These are phyloP conservation scores for Eutypa lata DNA, from an alignment of 2,329 filamentous ascomycete genomes.

Conservation along the genomic window DNA sequence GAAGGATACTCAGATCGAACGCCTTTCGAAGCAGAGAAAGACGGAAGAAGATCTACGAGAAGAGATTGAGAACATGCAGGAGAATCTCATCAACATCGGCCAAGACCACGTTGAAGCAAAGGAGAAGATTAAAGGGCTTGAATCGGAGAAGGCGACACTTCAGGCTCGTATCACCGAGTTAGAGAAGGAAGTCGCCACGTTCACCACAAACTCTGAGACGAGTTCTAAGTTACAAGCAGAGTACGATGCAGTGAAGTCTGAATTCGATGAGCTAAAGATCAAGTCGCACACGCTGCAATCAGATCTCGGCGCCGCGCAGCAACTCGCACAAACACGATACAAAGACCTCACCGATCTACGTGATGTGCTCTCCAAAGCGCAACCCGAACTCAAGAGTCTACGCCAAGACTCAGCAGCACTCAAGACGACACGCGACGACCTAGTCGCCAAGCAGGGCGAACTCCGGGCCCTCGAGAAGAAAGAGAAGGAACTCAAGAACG, in stretches of 20 bases:
- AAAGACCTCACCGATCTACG: slow-evolving; percentile 81
- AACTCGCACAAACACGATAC: slow-evolving; percentile 82
- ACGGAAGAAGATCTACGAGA: slow-evolving; percentile 78
- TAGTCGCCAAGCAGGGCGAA: slow-evolving; percentile 56
- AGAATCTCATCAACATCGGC: slow-evolving; percentile 75
- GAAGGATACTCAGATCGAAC: slow-evolving; percentile 72
- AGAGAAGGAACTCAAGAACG: slow-evolving; percentile 76
- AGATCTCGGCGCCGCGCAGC: slow-evolving; percentile 80
- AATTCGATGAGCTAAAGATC: slow-evolving; percentile 66
- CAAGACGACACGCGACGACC: slow-evolving; percentile 71
- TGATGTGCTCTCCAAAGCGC: slow-evolving; percentile 77
- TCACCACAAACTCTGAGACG: slow-evolving; percentile 34
- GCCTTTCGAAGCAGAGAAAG: slow-evolving; percentile 65
- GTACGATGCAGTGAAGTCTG: slow-evolving; percentile 50
- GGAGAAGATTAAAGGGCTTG: slow-evolving; percentile 69
- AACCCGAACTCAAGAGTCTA: slow-evolving; percentile 78
- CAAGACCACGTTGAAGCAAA: slow-evolving; percentile 82
- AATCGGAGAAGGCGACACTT: slow-evolving; percentile 65
- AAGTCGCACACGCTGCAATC: slow-evolving; percentile 71
- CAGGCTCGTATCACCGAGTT: slow-evolving; percentile 62
- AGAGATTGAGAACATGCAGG: slow-evolving; percentile 80
- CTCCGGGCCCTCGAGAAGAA: slow-evolving; percentile 74
- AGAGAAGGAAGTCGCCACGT: slow-evolving; percentile 63
- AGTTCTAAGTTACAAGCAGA: slow-evolving; percentile 59
- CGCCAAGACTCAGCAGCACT: slow-evolving; percentile 74